phyloP scores from a whole-genome alignment of 305 asterid genomes.

The Fraxinus nigra region DNA sequence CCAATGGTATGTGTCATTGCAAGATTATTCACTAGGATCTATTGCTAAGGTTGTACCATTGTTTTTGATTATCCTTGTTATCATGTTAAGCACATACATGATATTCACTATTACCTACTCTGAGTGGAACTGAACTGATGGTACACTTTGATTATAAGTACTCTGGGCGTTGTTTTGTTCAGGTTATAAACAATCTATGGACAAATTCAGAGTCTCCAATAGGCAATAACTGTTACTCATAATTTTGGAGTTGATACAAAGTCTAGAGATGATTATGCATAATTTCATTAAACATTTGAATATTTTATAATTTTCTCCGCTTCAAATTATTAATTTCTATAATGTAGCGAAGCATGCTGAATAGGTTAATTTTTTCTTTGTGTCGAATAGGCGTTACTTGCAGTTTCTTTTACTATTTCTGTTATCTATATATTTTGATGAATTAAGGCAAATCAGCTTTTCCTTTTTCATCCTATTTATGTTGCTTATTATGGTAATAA shows the following conservation, averaged over 20 bases:
- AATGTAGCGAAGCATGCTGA: conserved; percentile 15
- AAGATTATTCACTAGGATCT: conserved; percentile 9
- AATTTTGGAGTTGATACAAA: not conserved
- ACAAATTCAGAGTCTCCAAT: conserved; percentile 2
- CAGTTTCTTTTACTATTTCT: not conserved
- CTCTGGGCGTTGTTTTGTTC: conserved; percentile 6
- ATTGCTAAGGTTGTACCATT: not conserved
- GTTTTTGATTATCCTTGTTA: conserved; percentile 5
- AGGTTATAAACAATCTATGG: not conserved
- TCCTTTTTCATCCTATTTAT: not conserved
- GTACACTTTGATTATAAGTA: conserved; percentile 1
- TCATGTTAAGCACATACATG: conserved; percentile 14
- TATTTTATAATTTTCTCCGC: not conserved
- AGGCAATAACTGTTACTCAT: not conserved
- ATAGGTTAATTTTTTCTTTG: not conserved
- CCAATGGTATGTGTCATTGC: conserved; percentile 47
- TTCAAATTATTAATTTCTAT: conserved; percentile 13
- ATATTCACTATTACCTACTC: not conserved
- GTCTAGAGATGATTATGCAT: conserved; percentile 7
- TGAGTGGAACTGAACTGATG: conserved; percentile 10
- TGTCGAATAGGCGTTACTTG: not conserved
- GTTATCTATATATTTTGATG: not conserved
- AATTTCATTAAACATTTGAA: not conserved
- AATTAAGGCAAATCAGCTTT: not conserved
- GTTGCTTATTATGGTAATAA: not conserved